Evolutionary conservation across 371 early-diverging fungal species (phyloP).

Genomic region (Mortierella sp.): DNA sequence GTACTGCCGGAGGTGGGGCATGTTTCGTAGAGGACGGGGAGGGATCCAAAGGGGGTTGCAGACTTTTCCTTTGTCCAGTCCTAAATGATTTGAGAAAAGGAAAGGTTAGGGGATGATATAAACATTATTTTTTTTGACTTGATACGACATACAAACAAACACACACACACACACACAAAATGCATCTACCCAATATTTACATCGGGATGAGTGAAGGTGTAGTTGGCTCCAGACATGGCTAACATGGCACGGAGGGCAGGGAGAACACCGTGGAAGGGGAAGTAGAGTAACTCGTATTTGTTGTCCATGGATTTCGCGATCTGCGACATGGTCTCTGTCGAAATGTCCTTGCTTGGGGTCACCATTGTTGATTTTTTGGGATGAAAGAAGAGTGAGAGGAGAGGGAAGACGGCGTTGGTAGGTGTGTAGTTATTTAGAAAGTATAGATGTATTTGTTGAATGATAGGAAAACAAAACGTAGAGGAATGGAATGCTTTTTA

Average conservation of each 20-base stretch:
- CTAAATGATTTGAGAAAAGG: slow-evolving; percentile 1
- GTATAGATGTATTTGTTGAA: neutral
- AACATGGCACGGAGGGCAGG: slow-evolving; percentile 40
- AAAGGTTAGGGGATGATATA: neutral
- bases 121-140: neutral
- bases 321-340: slow-evolving; percentile 31
- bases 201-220: slow-evolving; percentile 22
- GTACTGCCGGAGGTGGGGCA: slow-evolving; percentile 9
- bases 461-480: neutral
- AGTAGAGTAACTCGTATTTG: slow-evolving; percentile 35
- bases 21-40: slow-evolving; percentile 34
- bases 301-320: slow-evolving; percentile 32
- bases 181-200: neutral
- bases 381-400: neutral
- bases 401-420: neutral
- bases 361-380: slow-evolving; percentile 4
- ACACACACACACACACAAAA: too few relatives aligned
- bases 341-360: slow-evolving; percentile 29
- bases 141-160: neutral
- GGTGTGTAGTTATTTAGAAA: neutral
- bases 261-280: slow-evolving; percentile 45
- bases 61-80: slow-evolving; percentile 29
- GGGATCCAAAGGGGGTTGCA: slow-evolving; percentile 23
- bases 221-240: slow-evolving; percentile 32
- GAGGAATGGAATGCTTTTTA: neutral